These are phyloP conservation scores for Alternaria ethzedia DNA, from an alignment of 2,329 filamentous ascomycete genomes.

Conservation along the genomic window DNA sequence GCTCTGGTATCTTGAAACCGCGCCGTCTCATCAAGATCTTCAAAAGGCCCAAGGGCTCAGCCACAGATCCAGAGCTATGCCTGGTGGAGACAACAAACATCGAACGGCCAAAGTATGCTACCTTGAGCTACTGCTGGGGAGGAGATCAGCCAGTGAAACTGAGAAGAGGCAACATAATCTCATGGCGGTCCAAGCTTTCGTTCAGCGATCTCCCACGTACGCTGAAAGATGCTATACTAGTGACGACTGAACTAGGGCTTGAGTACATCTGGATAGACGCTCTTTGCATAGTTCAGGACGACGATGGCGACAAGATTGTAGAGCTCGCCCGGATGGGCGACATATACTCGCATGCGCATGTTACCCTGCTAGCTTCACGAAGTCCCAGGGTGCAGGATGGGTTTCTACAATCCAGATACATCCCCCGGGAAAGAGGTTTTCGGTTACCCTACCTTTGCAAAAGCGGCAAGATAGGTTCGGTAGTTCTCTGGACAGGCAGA, in stretches of 20 bases:
- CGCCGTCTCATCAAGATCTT: neutral
- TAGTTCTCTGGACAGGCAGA: neutral
- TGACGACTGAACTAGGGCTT: neutral
- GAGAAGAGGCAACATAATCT: neutral
- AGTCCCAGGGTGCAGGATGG: neutral
- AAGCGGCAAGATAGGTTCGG: neutral
- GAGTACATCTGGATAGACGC: constrained; percentile 2
- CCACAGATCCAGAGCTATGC: neutral
- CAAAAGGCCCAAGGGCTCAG: neutral
- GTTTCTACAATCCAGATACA: neutral
- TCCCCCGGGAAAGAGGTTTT: neutral
- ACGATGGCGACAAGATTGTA: neutral
- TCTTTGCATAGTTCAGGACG: constrained; percentile 5
- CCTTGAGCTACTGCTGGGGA: constrained; percentile 1
- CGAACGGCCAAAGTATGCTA: neutral
- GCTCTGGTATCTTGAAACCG: neutral
- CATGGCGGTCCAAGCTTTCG: neutral
- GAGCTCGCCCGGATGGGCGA: neutral
- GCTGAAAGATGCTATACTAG: neutral
- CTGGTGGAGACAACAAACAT: neutral
- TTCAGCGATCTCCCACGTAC: neutral
- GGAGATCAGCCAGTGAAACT: neutral
- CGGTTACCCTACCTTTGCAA: neutral
- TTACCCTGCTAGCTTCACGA: neutral
- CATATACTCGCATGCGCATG: neutral